Percentiles rank a stretch among this genome's conserved stretches.
phyloP scores from a whole-genome alignment of 1,139 yeast genomes.

The Yueomyces sp. region DNA sequence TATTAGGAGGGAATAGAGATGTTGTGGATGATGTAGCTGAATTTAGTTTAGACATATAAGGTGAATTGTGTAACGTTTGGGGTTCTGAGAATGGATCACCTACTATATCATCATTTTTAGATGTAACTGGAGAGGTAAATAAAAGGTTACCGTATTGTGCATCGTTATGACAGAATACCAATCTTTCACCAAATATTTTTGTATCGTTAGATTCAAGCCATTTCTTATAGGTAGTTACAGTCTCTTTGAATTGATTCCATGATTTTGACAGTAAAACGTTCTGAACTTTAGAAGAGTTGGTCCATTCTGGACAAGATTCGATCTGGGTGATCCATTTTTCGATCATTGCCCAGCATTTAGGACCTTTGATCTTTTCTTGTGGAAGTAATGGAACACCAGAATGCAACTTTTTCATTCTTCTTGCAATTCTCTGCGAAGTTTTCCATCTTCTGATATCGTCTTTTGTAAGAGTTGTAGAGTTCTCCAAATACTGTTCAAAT shows the following conservation, averaged over 20 bases:
- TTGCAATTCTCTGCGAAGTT: constrained; percentile 74
- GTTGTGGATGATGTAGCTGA: constrained; percentile 5
- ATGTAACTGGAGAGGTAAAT: constrained; percentile 28
- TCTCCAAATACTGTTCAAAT: constrained; percentile 60
- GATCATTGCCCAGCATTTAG: constrained; percentile 60
- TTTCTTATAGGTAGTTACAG: constrained; percentile 38
- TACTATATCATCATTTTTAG: constrained; percentile 7
- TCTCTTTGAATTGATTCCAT: constrained; percentile 37
- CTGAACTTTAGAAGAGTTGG: constrained; percentile 26
- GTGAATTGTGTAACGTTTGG: constrained; percentile 21
- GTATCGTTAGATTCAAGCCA: constrained; percentile 54
- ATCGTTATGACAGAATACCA: constrained; percentile 86
- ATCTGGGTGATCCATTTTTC: constrained; percentile 59
- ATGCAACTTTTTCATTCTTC: constrained; percentile 94
- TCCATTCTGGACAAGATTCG: constrained; percentile 26
- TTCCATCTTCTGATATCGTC: constrained; percentile 63
- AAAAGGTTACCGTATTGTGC: constrained; percentile 90
- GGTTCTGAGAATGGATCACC: constrained; percentile 19
- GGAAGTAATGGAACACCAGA: constrained; percentile 55
- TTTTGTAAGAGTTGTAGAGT: constrained; percentile 50
- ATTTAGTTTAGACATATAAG: constrained; percentile 1
- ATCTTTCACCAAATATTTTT: constrained; percentile 22
- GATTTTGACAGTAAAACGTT: constrained; percentile 35
- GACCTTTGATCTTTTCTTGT: constrained; percentile 41
- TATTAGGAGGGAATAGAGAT: constrained; percentile 20